phyloP scores from a whole-genome alignment of 306 rosid genomes.

The Lathyrus oleraceus region DNA sequence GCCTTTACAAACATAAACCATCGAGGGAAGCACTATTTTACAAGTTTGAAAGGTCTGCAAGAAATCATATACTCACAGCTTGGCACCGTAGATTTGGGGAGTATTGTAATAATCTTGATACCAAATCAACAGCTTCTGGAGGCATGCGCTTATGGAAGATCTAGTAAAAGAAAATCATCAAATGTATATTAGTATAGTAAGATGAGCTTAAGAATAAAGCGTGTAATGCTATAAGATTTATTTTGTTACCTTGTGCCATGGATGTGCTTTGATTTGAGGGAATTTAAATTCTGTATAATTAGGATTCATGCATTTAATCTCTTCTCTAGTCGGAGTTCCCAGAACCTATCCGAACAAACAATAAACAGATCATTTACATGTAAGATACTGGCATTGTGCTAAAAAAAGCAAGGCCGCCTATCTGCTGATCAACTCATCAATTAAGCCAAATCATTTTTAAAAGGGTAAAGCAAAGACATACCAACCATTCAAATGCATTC shows the following conservation, averaged over 20 bases:
- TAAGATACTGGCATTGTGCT: not conserved
- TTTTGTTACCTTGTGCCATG: constrained; percentile 90
- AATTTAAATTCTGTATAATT: constrained; percentile 96
- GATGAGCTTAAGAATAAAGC: not conserved
- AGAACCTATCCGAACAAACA: constrained; percentile 59
- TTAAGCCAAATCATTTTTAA: constrained; percentile 5
- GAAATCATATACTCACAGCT: constrained; percentile 63
- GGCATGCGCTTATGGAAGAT: constrained; percentile 98
- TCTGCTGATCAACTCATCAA: constrained; percentile 23
- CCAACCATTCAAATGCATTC: constrained; percentile 1
- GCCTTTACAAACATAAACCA: constrained; percentile 19
- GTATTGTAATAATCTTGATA: constrained; percentile 89
- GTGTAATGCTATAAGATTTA: constrained; percentile 12
- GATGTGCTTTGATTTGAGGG: constrained; percentile 98
- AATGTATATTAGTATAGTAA: constrained; percentile 4
- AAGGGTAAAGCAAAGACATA: constrained; percentile 17
- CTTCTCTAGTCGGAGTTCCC: constrained; percentile 99
- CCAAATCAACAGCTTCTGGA: constrained; percentile 97
- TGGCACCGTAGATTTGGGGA: constrained; percentile 91
- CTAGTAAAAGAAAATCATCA: constrained; percentile 40
- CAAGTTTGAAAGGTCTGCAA: not conserved
- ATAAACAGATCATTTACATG: constrained; percentile 29
- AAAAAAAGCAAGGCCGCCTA: not conserved
- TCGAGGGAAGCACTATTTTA: not conserved
- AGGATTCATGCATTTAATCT: constrained; percentile 98